Conservation (phyloP, 2,329 filamentous ascomycete genomes). For the Aspergillus costaricaensis region DNA sequence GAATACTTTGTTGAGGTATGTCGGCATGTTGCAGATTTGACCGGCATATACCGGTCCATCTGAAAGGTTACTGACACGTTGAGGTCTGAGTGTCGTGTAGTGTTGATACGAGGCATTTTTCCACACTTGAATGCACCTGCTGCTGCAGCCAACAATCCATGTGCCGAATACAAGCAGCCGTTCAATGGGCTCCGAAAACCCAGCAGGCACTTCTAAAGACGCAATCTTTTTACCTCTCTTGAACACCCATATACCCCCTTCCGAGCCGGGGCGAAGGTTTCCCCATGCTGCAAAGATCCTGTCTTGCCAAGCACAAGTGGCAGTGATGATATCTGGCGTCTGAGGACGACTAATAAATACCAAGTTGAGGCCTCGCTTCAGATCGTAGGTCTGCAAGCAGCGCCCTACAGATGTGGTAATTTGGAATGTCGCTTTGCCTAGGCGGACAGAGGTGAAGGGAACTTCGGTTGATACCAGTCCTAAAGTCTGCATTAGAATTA, state of each 20-base stretch:
- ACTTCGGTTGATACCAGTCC: conserved; percentile 93
- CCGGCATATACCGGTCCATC: conserved; percentile 72
- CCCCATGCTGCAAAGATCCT: conserved; percentile 90
- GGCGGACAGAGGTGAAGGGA: conserved; percentile 83
- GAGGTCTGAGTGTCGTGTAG: conserved; percentile 75
- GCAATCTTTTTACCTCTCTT: conserved; percentile 84
- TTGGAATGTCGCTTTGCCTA: conserved; percentile 94
- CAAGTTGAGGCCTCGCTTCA: conserved; percentile 84
- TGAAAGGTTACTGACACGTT: conserved; percentile 58
- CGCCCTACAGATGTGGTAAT: conserved; percentile 93
- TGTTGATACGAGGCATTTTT: conserved; percentile 80
- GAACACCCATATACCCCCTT: conserved; percentile 81
- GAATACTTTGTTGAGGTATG: conserved; percentile 94
- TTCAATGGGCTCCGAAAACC: conserved; percentile 67
- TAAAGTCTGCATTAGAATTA: conserved; percentile 65
- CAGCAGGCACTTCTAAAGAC: conserved; percentile 69
- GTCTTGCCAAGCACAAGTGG: conserved; percentile 84
- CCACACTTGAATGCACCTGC: conserved; percentile 83
- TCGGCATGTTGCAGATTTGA: conserved; percentile 83
- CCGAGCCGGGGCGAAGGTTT: conserved; percentile 45
- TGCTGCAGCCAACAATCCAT: conserved; percentile 82
- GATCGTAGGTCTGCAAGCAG: conserved; percentile 91
- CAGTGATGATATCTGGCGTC: conserved; percentile 82
- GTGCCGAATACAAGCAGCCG: conserved; percentile 82
- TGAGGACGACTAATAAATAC: conserved; percentile 92